These are phyloP conservation scores for Moringa oleifera DNA, from an alignment of 345 rosid species.

Conservation along the genomic window DNA sequence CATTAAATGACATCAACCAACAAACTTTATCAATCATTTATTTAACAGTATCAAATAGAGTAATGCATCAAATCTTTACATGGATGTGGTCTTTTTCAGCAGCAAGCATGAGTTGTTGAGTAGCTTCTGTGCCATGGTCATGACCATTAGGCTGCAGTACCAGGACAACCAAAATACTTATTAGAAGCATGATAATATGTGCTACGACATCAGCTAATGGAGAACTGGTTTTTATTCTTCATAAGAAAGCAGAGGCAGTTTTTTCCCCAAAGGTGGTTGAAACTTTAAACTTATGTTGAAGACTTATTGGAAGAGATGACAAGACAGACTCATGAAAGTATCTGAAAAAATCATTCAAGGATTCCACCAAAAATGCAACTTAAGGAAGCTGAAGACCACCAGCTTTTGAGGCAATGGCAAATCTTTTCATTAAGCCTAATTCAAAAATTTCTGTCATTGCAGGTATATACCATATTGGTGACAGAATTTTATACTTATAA, in stretches of 20 bases:
- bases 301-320: too few relatives aligned
- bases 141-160: constrained; percentile 72
- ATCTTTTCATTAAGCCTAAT: too few relatives aligned
- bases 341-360: too few relatives aligned
- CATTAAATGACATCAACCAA: background rate
- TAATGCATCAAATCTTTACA: constrained; percentile 34
- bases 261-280: background rate
- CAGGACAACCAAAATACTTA: constrained; percentile 4
- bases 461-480: too few relatives aligned
- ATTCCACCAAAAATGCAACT: too few relatives aligned
- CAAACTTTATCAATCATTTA: constrained; percentile 5
- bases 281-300: too few relatives aligned
- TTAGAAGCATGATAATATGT: too few relatives aligned
- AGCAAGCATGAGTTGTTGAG: constrained; percentile 66
- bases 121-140: constrained; percentile 71
- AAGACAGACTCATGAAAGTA: too few relatives aligned
- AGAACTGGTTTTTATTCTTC: too few relatives aligned
- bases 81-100: constrained; percentile 78
- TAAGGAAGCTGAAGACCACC: too few relatives aligned
- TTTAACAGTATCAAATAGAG: constrained; percentile 6
- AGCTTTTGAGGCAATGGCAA: background rate
- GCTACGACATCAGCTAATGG: background rate
- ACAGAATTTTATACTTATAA: background rate
- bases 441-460: too few relatives aligned
- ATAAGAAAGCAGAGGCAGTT: too few relatives aligned